Base-by-base conservation (phyloP, 2,329 filamentous ascomycete species). In the Decorospora gaudefroyi region DNA sequence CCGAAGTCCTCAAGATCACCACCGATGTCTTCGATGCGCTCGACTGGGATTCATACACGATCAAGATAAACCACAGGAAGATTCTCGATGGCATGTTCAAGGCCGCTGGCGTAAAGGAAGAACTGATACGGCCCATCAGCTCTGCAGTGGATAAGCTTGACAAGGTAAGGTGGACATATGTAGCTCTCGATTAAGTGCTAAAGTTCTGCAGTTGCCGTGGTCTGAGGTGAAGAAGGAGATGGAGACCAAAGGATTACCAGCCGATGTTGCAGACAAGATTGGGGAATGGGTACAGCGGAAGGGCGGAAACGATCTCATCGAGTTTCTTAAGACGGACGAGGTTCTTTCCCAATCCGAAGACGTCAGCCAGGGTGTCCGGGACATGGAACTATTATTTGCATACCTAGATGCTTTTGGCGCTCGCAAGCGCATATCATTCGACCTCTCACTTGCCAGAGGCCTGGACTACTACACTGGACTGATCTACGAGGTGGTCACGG, bases 91-190 rank as follows among this genome's bases (percentile, higher is more conserved):
- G 91, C 45, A 81, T 96, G 57, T 96, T 97, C 72, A 82, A 89
- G 67, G 88, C 96, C 18, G 92, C 88, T 60, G 91, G 92, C 53
- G 91, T 97, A 10, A 89, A 91, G 1, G 76, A 81, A 46, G 87
- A 95, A 44, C 91, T 95, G 77, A 88, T 95, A 56, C 83, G 92
- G 42, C 83, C 87, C 19, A 96, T 96, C 64, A 93, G 87, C 26
- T 93, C 88, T 16, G 91, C 92, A 2, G 91, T 97, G 32, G 92
- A 97, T 76, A 97, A 97, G 77, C 78, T 97, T 41, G 92, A 96
- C 73, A 97, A 97, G 76, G 76, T 86, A 52, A 15, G 31, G 36
- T 23, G 3, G 5, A 13, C 3, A 6, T 4, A 11, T 26, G 7
- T 13, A 9, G 4, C 3, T 10, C 6, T 6, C 15, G 26, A 3